Percentiles rank a stretch among this genome's conserved stretches.
These are phyloP conservation scores for Glebionis coronaria DNA, from an alignment of 129 eudicot species.

Conservation along the genomic window DNA sequence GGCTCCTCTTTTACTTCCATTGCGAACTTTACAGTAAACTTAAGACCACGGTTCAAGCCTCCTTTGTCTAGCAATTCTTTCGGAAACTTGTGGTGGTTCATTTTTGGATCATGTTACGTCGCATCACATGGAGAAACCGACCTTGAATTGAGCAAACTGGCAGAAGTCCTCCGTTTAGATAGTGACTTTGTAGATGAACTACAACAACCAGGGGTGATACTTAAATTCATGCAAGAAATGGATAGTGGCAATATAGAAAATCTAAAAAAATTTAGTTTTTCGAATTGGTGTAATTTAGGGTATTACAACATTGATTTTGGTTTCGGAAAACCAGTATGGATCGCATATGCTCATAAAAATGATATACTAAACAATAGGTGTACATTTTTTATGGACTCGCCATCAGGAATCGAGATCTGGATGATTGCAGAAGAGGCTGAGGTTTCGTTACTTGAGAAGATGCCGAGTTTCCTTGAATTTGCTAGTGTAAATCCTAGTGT, in stretches of 20 bases:
- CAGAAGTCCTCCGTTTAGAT: neutral
- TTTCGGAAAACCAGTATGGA: neutral
- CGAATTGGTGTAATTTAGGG: conserved; percentile 1
- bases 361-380: neutral
- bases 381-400: neutral
- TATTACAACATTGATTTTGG: conserved; percentile 7
- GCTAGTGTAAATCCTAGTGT: neutral
- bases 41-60: conserved; percentile 3
- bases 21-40: neutral
- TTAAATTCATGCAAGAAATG: neutral
- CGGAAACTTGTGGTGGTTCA: neutral
- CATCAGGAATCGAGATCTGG: conserved; percentile 4
- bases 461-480: neutral
- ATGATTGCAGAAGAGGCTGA: neutral
- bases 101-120: neutral
- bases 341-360: conserved; percentile 1
- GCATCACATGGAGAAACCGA: neutral
- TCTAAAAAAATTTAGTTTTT: neutral
- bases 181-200: neutral
- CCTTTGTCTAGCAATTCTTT: neutral
- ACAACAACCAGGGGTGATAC: conserved; percentile 1
- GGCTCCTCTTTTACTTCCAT: neutral
- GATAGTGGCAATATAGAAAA: neutral
- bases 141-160: neutral
- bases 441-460: neutral